Base-by-base conservation (phyloP, 2,329 filamentous ascomycete species). In the Tolypocladium nubicola region DNA sequence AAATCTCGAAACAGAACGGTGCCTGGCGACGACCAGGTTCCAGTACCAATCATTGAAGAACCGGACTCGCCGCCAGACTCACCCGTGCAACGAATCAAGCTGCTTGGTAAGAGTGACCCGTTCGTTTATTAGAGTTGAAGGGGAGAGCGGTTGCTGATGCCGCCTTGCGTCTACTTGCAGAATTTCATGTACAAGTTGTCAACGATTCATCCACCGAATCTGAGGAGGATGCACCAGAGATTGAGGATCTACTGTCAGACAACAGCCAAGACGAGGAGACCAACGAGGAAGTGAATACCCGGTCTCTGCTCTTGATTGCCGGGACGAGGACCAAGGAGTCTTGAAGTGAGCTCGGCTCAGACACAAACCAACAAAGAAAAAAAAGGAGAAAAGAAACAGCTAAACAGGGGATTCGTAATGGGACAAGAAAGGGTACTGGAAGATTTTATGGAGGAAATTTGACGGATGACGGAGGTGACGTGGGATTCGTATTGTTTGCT, bases 31-130 rank as follows among this genome's bases (percentile, higher is more conserved):
- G 60, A 68, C 13, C 57, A 58, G 16, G 58, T 69, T 14, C 67
- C 68, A 1, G 63, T 68, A 43, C 69, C 71, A 1, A 69, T 70
- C 38, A 64, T 73, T 37, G 72, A 74, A 50, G 72, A 74, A 58
- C 66, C 68, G 19, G 60, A 60, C 23, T 69, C 69, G 16, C 57
- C 66, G 3, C 53, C 62, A 7, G 54, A 58, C 8, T 66, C 68
- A 3, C 64, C 68, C 13, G 58, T 64, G 9, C 57, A 53, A 16
- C 54, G 54, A 30, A 59, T 64, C 4, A 66, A 65, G 38, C 55
- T 71, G 47, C 64, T 73, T 52, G 70, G 70, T 73, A 63, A 58
- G 67, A 59, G 2, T 26, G 9, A 52, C 21, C 21, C 47, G 21
- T 26, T 13, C 5, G 3, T 21, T 52, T n/a, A 45, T 21, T 10